phyloP scores from a whole-genome alignment of 345 rosid species.

The Eucalyptus cloeziana region DNA sequence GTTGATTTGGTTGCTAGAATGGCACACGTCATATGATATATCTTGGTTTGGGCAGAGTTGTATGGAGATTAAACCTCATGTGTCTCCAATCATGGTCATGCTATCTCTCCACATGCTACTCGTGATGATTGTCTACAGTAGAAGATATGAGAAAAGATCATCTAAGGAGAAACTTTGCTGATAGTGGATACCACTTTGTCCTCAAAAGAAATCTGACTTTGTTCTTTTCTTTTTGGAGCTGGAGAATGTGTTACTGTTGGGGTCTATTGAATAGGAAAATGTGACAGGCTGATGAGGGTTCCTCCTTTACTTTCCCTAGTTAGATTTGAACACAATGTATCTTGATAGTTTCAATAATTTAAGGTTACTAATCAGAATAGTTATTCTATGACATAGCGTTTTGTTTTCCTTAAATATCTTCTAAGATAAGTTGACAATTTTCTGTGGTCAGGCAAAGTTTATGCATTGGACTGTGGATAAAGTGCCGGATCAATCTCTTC shows the following conservation, averaged over 20 bases:
- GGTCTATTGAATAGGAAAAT: not conserved
- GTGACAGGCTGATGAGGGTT: not conserved
- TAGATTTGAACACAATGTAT: not conserved
- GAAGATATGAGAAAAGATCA: not conserved
- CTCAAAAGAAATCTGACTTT: not conserved
- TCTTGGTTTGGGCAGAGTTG: not conserved
- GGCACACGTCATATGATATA: not conserved
- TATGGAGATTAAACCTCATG: not conserved
- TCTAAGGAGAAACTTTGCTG: not conserved
- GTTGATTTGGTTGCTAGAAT: not conserved
- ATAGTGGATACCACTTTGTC: not conserved
- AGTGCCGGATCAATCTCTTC: constrained; percentile 75
- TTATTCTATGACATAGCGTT: not conserved
- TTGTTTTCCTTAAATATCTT: not conserved
- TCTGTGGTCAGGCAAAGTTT: constrained; percentile 61
- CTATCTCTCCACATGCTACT: not conserved
- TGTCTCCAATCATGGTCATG: not conserved
- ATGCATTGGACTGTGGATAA: constrained; percentile 90
- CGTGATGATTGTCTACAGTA: not conserved
- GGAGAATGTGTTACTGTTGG: not conserved
- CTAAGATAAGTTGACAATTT: not conserved
- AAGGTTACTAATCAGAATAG: not conserved
- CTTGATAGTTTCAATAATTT: not conserved
- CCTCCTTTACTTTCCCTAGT: not conserved
- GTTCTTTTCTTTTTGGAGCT: not conserved